Evolutionary conservation across 2,329 filamentous ascomycete genomes (phyloP), one percentile per base, ranked within the genome.

Genomic region (Corynespora cassiicola): DNA sequence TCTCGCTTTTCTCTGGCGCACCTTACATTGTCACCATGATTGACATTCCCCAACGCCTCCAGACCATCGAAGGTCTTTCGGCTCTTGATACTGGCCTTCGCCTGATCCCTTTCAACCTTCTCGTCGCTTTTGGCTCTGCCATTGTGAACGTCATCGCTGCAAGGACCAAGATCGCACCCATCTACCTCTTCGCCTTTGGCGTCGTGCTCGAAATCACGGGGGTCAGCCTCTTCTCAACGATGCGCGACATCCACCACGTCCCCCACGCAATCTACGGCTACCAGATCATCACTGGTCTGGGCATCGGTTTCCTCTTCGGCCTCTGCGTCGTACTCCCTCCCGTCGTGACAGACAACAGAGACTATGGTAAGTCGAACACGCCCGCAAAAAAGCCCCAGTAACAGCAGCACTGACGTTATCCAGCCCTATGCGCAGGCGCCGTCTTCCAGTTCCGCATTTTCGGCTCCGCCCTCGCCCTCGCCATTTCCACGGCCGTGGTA

Each of bases 101-200:
- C 10, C 20, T 42, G n/a, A 31, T 42, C 5, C 38, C 39, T 4
- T 42, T 42, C 35, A 42, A 42, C 12, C 15, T 42, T 19, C 14
- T 42, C 7, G 38, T 42, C 16, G 35, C 39, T 4, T 17, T 34
- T 7, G 24, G 9, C 4, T n/a, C 15, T 3, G 34, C 38, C 15
- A 11, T 31, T 9, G 31, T 42, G 20, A 42, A 38, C 28, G 11
- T 42, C 12, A n/a, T 38, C 8, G 34, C 24, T 8, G 22, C 6
- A 7, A 28, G 18, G 8, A 25, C 34, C n/a, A 15, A 28, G 14
- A 22, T 42, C 6, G 22, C 28, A 2, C 18, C 21, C 10, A 28
- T 42, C 6, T 27, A 22, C 9, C 10, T 42, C 8, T 17, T 42
- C 6, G 18, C 33, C 11, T 12, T 34, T 15, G 39, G 34, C 10